Evolutionary conservation across 129 eudicot genomes (phyloP), one percentile per base, ranked within the genome.

Genomic region (Mikania micrantha): DNA sequence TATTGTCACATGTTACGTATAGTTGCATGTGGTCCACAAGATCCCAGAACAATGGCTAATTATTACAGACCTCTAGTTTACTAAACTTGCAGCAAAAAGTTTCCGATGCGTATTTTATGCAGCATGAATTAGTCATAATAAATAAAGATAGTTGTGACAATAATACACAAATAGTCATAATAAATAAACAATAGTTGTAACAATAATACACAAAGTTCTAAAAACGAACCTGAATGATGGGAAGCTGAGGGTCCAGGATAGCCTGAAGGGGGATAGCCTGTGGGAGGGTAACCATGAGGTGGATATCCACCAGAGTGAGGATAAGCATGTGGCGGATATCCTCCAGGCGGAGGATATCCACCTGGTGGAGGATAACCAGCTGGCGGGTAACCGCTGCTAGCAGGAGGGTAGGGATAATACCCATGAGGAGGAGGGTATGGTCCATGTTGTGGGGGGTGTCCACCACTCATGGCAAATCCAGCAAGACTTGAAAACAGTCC

Each of bases 401-500:
- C 16, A 45, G 85, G 81, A n/a, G 79, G 80, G 60, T 79, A 79
- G 9, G 77, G 86, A 42, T 73, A 73, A 42, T 73, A 73, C 39
- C 86, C 82, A 12, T 58, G 40, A 13, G 41, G 65, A 16, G 74
- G 64, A 15, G 74, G 90, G 66, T 85, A 81, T 9, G 64, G 75
- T 32, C 82, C 88, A 42, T 74, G 70, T 20, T 54, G 82, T 7
- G 79, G 79, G 20, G 78, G 84, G 40, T 66, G 81, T 45, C 72
- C 84, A 27, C 78, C 82, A 62, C 82, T 83, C 77, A 77, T 80
- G 17, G 91, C 91, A 73, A 60, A 76, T 44, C 89, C 89, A 35
- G 84, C 87, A 25, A 85, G 73, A 74, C 41, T 13, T 1, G 96
- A 85, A 17, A 88, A 80, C 34, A 88, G 40, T 57, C 96, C 96